Conservation (phyloP, 2,329 filamentous ascomycete genomes). For the Ophioceras dolichostomum region DNA sequence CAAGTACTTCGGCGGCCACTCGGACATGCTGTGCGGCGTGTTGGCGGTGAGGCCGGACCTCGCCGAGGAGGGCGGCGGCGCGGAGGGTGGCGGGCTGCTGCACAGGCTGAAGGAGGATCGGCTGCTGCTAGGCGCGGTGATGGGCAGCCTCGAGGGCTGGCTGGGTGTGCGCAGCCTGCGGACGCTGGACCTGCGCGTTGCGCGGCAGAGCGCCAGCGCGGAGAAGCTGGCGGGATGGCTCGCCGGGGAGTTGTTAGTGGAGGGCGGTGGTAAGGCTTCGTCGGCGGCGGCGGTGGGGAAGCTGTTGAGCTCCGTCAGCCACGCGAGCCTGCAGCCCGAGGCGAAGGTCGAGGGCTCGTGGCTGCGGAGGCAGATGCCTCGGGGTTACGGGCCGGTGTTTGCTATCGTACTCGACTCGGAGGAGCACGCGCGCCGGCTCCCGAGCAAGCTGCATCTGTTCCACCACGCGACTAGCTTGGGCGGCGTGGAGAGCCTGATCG, state of each 20-base stretch:
- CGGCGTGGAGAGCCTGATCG: constrained; percentile 89
- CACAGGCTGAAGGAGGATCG: constrained; percentile 53
- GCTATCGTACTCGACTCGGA: constrained; percentile 53
- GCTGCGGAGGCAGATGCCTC: constrained; percentile 81
- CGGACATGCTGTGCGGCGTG: constrained; percentile 83
- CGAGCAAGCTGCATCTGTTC: constrained; percentile 70
- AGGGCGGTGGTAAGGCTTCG: constrained; percentile 6
- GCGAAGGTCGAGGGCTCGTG: constrained; percentile 50
- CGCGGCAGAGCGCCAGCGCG: constrained; percentile 62
- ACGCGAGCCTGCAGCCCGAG: constrained; percentile 68
- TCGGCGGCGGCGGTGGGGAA: constrained; percentile 9
- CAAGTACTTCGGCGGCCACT: constrained; percentile 94
- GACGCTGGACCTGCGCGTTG: constrained; percentile 73
- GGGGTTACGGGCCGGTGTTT: constrained; percentile 84
- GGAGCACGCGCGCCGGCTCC: constrained; percentile 53
- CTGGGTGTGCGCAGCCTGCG: constrained; percentile 75
- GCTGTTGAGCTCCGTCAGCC: constrained; percentile 11
- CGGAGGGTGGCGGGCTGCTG: constrained; percentile 36
- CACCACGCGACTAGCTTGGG: constrained; percentile 92
- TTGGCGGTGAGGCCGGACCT: constrained; percentile 48
- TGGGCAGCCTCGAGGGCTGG: constrained; percentile 89
- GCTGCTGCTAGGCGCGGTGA: constrained; percentile 65
- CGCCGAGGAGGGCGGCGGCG: constrained; percentile 12
- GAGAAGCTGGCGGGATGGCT: constrained; percentile 63
- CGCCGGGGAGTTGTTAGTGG: constrained; percentile 33